phyloP scores from a whole-genome alignment of 2,329 filamentous ascomycete genomes.

The Fusarium anguioides region DNA sequence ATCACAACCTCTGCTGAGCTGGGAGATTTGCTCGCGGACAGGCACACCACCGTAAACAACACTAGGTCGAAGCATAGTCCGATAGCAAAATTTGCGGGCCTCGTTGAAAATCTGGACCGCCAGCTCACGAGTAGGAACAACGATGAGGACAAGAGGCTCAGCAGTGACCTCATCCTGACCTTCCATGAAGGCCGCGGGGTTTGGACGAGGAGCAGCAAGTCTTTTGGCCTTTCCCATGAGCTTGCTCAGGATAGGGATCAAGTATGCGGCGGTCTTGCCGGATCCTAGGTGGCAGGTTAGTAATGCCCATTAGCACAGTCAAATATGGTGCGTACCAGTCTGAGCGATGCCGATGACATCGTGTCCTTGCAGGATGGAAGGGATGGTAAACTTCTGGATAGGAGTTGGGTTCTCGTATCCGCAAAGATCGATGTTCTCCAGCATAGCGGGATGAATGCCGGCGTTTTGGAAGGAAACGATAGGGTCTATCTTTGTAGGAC shows the following conservation, averaged over 20 bases:
- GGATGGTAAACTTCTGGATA: constrained; percentile 87
- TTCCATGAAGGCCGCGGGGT: constrained; percentile 65
- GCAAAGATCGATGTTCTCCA: constrained; percentile 79
- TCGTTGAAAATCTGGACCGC: constrained; percentile 97
- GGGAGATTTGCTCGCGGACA: constrained; percentile 72
- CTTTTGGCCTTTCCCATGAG: constrained; percentile 97
- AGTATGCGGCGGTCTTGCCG: constrained; percentile 93
- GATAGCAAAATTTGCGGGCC: constrained; percentile 90
- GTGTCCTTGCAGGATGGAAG: constrained; percentile 78
- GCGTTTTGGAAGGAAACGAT: constrained; percentile 75
- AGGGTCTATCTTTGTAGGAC: constrained; percentile 61
- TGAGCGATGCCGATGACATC: constrained; percentile 93
- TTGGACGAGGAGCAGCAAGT: constrained; percentile 81
- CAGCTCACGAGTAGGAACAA: constrained; percentile 89
- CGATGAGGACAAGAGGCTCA: constrained; percentile 87
- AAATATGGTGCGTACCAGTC: constrained; percentile 67
- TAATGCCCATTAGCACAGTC: not conserved
- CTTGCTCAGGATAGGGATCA: constrained; percentile 88
- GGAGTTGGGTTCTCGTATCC: constrained; percentile 81
- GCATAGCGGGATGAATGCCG: constrained; percentile 85
- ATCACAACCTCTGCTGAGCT: constrained; percentile 87
- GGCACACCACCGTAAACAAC: constrained; percentile 90
- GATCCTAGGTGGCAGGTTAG: constrained; percentile 70
- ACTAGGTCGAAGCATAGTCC: constrained; percentile 92
- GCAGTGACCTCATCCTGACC: constrained; percentile 68